Base-by-base conservation (phyloP, 1,284 basidiomycete species). In the Hymenochaete sp. region DNA sequence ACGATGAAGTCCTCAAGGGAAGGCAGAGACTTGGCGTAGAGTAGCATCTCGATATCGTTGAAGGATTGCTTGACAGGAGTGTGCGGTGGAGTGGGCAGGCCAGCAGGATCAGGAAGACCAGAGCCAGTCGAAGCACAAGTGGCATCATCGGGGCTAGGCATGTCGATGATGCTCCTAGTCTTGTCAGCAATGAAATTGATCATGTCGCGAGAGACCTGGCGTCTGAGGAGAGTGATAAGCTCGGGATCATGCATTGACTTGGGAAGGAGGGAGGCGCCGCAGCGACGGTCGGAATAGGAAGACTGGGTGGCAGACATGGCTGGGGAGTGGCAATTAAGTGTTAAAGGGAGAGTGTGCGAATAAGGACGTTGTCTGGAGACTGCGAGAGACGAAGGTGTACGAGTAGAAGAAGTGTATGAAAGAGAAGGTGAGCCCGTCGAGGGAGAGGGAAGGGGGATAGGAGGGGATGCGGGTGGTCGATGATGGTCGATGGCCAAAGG, bases 1-100 rank as follows among this genome's bases (percentile, higher is more conserved):
- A 77, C 68, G 62, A 98, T 93, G 66, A 98, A 98, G 45, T 83
- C 75, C 58, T 93, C 84, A 45, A 98, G 72, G 32, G 81, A 75
- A 4, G 82, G 84, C n/a, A 90, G 32, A 6, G 32, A n/a, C n/a
- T n/a, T n/a, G n/a, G n/a, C n/a, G n/a, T n/a, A n/a, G 13, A 31
- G 63, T 45, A 65, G 55, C 43, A 59, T 51, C 45, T 52, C 57
- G 37, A 55, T 46, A 26, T 56, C 21, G 32, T n/a, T 35, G 32
- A 16, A 16, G 32, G 5, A 4, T 5, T 35, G 52, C 60, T 68
- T 75, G 64, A 62, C 67, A 49, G 68, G 77, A 46, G 77, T 73
- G 39, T 71, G 69, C 2, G 77, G 73, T 3, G 79, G 81, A 1
- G 77, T 68, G 35, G 67, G 66, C 45, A 65, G 61, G 25, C 56